phyloP scores from a whole-genome alignment of 2,329 filamentous ascomycete species.

The Alternaria sp. region DNA sequence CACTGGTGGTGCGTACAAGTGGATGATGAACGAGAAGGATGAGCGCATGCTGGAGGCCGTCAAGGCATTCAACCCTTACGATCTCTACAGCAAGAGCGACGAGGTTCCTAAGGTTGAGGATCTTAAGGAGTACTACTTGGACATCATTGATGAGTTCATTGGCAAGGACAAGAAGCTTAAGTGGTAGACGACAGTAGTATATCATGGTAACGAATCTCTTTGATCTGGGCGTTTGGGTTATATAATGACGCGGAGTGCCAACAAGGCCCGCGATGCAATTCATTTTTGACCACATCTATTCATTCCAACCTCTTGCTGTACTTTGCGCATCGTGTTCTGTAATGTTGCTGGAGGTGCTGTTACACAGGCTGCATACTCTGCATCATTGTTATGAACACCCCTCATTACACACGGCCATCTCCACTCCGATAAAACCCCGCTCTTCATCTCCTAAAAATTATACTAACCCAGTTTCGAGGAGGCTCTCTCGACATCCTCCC shows the following conservation, averaged over 20 bases:
- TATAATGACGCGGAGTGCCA: slow-evolving; percentile 16
- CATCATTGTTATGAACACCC: not conserved
- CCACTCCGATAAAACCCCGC: not conserved
- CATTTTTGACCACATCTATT: not conserved
- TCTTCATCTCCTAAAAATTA: not conserved
- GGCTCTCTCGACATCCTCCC: not conserved
- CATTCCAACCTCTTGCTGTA: not conserved
- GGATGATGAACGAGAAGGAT: slow-evolving; percentile 86
- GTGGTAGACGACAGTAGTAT: slow-evolving; percentile 62
- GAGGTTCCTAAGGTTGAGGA: slow-evolving; percentile 77
- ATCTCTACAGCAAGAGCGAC: slow-evolving; percentile 91
- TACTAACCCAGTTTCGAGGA: not conserved
- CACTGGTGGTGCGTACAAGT: slow-evolving; percentile 77
- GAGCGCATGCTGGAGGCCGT: slow-evolving; percentile 81
- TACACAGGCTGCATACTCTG: not conserved
- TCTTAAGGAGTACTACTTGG: slow-evolving; percentile 67
- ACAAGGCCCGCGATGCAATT: slow-evolving; percentile 23
- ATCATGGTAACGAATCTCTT: slow-evolving; percentile 9
- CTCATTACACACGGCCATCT: not conserved
- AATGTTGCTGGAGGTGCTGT: not conserved
- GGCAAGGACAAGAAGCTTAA: slow-evolving; percentile 69
- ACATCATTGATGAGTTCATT: slow-evolving; percentile 73
- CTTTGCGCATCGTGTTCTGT: not conserved
- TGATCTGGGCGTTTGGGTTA: slow-evolving; percentile 3
- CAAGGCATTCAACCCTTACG: slow-evolving; percentile 88